Evolutionary conservation across 331 rosid genomes (phyloP).

Genomic region (Ulmus americana): DNA sequence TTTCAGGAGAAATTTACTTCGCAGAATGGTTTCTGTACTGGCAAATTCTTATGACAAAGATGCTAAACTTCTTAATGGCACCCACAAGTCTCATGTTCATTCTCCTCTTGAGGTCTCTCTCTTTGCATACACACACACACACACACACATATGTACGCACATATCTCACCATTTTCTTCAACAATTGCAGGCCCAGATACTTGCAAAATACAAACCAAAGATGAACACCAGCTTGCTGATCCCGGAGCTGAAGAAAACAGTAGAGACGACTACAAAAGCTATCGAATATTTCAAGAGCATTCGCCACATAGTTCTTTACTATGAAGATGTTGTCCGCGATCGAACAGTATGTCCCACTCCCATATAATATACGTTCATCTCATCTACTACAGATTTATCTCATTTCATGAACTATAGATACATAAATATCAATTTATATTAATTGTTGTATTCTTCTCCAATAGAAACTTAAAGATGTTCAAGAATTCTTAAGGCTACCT

Average conservation of each 20-base stretch:
- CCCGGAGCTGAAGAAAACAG: conserved; percentile 36
- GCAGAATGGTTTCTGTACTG: conserved; percentile 57
- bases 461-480: conserved; percentile 57
- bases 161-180: too few relatives aligned
- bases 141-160: too few relatives aligned
- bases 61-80: conserved; percentile 56
- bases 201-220: conserved; percentile 49
- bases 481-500: conserved; percentile 55
- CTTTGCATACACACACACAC: neutral
- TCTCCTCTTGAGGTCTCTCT: conserved; percentile 41
- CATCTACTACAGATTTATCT: neutral
- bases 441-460: neutral
- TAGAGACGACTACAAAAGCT: conserved; percentile 35
- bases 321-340: conserved; percentile 53
- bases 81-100: conserved; percentile 63
- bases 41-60: conserved; percentile 52
- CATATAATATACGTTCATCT: neutral
- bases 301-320: conserved; percentile 52
- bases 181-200: conserved; percentile 43
- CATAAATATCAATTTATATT: neutral
- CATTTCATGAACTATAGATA: neutral
- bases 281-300: conserved; percentile 43
- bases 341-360: conserved; percentile 35
- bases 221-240: conserved; percentile 35
- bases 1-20: conserved; percentile 58